Base-by-base conservation (phyloP, 75 land plant species). In the Selaginella tamariscina region DNA sequence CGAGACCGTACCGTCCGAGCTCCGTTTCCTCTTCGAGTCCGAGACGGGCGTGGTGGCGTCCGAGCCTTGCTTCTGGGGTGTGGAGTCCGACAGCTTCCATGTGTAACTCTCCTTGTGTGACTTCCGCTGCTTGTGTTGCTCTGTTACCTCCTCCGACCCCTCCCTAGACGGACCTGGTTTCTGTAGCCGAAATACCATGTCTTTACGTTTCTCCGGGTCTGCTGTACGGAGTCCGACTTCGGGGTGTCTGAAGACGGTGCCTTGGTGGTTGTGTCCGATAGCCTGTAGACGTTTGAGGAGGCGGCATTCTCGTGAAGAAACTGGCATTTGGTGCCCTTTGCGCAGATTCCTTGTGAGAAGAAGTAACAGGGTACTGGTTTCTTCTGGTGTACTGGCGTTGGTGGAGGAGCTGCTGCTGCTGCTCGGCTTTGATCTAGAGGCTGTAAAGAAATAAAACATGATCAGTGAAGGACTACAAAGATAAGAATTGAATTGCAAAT, bases 301-400 rank as follows among this genome's bases (percentile, higher is more conserved):
- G 62, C 27, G 18, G 62, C 18, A 59, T 9, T 9, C 26, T 27
- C 62, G 26, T 59, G 62, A 21, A 26, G 26, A 59, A 59, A 59
- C 26, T 21, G 62, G 62, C 62, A 59, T 59, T 59, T 59, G 23
- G 24, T 23, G 2, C 62, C 62, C 62, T 59, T 59, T 2, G 62
- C 26, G 21, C 62, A 59, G 62, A 8, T 9, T 8, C 62, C 62
- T 23, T 59, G 62, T 5, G 23, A 26, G 26, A 23, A 59, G 26
- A 59, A 59, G 26, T 8, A 59, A n/a, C 62, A 59, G 9, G 62
- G 62, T 2, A 59, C 62, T 5, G 24, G 24, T 23, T 21, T 27
- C 62, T 59, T 59, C 8, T 5, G 23, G 9, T 2, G n/a, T 5
- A 21, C 18, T 23, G 62, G 62, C 21, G 26, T 27, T 23, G 62